Evolutionary conservation across 1,139 yeast species (phyloP), one percentile per base, ranked within the genome.

Genomic region (Blastobotrys raffinosifermentans): DNA sequence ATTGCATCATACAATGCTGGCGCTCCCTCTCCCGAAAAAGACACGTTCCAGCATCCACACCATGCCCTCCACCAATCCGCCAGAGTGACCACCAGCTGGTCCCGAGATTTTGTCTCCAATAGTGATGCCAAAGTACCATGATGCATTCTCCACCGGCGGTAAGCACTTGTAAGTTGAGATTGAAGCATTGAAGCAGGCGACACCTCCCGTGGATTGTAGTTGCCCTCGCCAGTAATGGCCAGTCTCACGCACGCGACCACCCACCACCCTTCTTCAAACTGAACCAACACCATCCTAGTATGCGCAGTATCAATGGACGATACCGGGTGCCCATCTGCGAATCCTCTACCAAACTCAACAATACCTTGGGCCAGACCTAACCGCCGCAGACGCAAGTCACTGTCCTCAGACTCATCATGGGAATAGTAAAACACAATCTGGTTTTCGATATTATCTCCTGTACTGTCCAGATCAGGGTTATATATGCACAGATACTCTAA

Each of bases 331-430:
- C 52, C 55, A 20, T 45, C 50, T 3, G 56, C 40, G 36, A 57
- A 53, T 16, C 51, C 58, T 25, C 50, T 45, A 16, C 54, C 44
- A 34, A 57, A 47, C 40, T 52, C 60, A 5, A 51, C 51, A 14
- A 57, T 51, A 1, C 61, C 61, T 32, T 57, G 61, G 3, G 59
- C 55, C 13, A 57, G 44, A 2, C 61, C 61, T 13, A 57, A 50
- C 22, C 54, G 50, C 19, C 57, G 38, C 11, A 56, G 46, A 32
- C 51, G 48, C 17, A 43, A 41, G 22, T 52, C 48, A 15, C 43
- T 31, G 13, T 47, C 40, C 4, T 45, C 43, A 13, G 44, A 33
- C 1, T 35, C 38, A 3, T 46, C 44, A 7, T 38, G 38, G 8
- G 47, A 48, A 38, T 54, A 49, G 37, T 50, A 53, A 33, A 51